phyloP scores from a whole-genome alignment of 345 rosid species.

The Aegle marmelos region DNA sequence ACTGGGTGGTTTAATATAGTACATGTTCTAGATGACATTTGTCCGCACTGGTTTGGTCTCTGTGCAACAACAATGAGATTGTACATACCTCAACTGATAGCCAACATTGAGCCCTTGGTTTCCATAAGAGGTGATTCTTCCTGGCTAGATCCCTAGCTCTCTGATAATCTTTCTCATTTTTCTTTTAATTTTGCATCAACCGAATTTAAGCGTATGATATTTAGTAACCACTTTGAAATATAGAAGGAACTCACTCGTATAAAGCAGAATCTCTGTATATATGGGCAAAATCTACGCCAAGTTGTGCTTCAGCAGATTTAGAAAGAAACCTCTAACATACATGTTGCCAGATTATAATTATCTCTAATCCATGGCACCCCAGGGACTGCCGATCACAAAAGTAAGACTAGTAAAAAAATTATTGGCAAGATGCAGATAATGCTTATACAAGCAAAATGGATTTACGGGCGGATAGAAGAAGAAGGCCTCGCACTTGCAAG shows the following conservation, averaged over 20 bases:
- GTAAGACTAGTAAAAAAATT: background rate
- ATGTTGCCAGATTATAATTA: conserved; percentile 56
- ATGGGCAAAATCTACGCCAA: conserved; percentile 40
- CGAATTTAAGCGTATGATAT: too few relatives aligned
- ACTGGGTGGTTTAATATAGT: too few relatives aligned
- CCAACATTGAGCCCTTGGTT: background rate
- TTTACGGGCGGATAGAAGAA: background rate
- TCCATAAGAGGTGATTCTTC: background rate
- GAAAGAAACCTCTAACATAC: conserved; percentile 60
- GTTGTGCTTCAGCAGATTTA: conserved; percentile 33
- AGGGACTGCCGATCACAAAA: conserved; percentile 3
- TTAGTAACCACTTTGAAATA: too few relatives aligned
- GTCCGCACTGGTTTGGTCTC: background rate
- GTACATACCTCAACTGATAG: too few relatives aligned
- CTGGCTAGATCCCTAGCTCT: background rate
- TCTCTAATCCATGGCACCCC: conserved; percentile 48
- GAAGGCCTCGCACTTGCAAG: background rate
- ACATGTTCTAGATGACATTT: background rate
- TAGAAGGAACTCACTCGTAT: conserved; percentile 22
- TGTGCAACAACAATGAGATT: too few relatives aligned
- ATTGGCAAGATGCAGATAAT: background rate
- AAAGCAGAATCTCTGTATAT: conserved; percentile 37
- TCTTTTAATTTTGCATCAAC: too few relatives aligned
- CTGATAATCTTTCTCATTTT: too few relatives aligned
- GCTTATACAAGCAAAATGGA: background rate